Conservation (phyloP, 176 grass and related monocot genomes). For the Musa acuminata region DNA sequence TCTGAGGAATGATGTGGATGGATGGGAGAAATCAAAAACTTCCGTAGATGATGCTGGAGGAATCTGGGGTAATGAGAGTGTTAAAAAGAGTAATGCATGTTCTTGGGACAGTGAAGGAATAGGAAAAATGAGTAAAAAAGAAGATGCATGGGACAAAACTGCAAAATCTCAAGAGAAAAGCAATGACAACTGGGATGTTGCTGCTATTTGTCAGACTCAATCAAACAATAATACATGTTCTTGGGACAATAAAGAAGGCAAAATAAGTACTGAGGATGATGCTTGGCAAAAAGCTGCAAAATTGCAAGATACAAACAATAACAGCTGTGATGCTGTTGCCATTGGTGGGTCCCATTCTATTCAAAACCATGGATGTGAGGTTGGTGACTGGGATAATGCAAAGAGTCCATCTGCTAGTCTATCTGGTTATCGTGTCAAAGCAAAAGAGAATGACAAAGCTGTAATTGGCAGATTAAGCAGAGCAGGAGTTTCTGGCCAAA, state of each 20-base stretch:
- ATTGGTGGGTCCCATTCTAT: neutral
- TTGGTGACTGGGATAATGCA: neutral
- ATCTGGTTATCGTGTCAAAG: too few relatives aligned
- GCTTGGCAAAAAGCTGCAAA: neutral
- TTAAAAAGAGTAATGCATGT: slow-evolving; percentile 17
- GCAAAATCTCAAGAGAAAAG: slow-evolving; percentile 8
- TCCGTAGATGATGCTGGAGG: slow-evolving; percentile 13
- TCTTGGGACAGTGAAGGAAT: slow-evolving; percentile 30
- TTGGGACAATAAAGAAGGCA: slow-evolving; percentile 8
- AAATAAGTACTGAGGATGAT: neutral
- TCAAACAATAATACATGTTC: neutral
- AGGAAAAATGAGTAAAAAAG: neutral
- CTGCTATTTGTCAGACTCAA: neutral
- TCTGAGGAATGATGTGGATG: slow-evolving; percentile 21
- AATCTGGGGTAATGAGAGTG: neutral
- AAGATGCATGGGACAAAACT: slow-evolving; percentile 8
- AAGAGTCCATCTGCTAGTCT: too few relatives aligned
- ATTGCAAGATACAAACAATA: neutral
- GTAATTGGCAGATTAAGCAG: too few relatives aligned
- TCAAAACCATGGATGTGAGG: neutral
- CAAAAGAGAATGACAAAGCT: too few relatives aligned
- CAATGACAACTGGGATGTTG: neutral
- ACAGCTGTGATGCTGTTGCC: neutral
- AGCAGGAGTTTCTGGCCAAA: too few relatives aligned
- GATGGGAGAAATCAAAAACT: slow-evolving; percentile 17